Evolutionary conservation across 1,139 yeast species (phyloP), one percentile per base, ranked within the genome.

Genomic region (Debaryomyces fabryi): DNA sequence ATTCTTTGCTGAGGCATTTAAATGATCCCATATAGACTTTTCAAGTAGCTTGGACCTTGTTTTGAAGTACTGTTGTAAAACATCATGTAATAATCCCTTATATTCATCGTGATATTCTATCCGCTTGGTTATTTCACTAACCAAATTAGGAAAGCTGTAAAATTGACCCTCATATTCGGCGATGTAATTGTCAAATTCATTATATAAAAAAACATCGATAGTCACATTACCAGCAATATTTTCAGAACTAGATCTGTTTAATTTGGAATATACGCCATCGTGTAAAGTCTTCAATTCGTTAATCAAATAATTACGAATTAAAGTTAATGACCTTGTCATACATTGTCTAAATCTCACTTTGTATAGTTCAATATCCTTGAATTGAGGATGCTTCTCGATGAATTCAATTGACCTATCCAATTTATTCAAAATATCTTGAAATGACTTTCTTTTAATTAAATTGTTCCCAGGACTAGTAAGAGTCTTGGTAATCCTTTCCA

Each of bases 321-420:
- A 72, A 0, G 96, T 83, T 48, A 91, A 74, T 0, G 96, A 85
- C 51, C 97, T 78, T 0, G 95, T 85, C 80, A 91, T 78, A 60
- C 97, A 89, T 58, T 89, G 96, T 51, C 90, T 79, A 67, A 88
- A 89, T 51, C 93, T 77, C 55, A 85, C 81, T 40, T 79, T 79
- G 64, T 89, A 91, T 3, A 82, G 61, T 32, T 86, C 96, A 15
- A 83, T 74, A 50, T 91, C 96, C 59, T 79, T 83, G 58, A 86
- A 86, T 35, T 78, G 74, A 1, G 78, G 71, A 53, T 73, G 76
- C 8, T 51, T 21, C 3, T 61, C 60, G 32, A 76, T 61, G 49
- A 76, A 75, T 3, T 56, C 63, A 33, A 76, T 56, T 6, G 77
- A 65, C 54, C 79, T 77, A 59, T 90, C 96, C 45, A 92, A 71